A percentile compares a stretch with the other conserved stretches of the same genome.
phyloP scores from a whole-genome alignment of 2,329 filamentous ascomycete genomes.

The Malbranchea cinnamomea region DNA sequence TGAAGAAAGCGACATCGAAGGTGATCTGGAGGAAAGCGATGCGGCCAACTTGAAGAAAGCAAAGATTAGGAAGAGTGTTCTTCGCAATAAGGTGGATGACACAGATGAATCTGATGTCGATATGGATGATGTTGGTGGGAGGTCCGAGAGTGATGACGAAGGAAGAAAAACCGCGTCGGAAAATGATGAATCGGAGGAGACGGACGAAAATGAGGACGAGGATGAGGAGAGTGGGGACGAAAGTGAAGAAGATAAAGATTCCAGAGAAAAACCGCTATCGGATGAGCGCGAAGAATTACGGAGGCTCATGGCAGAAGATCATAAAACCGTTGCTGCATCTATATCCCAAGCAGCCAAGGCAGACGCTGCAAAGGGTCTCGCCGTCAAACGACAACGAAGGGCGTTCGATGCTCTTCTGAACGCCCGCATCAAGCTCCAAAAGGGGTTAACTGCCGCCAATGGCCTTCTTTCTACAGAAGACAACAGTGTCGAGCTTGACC shows the following conservation, averaged over 20 bases:
- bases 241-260: constrained; percentile 14
- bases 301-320: constrained; percentile 52
- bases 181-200: constrained; percentile 16
- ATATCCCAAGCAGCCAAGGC: constrained; percentile 53
- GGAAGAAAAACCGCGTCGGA: constrained; percentile 13
- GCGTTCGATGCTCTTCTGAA: constrained; percentile 82
- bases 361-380: constrained; percentile 71
- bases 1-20: constrained; percentile 15
- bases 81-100: constrained; percentile 18
- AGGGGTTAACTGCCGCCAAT: constrained; percentile 71
- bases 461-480: constrained; percentile 42
- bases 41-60: constrained; percentile 17
- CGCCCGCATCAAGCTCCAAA: constrained; percentile 82
- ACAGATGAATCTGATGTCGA: constrained; percentile 3
- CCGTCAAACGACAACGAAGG: constrained; percentile 72
- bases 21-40: constrained; percentile 8
- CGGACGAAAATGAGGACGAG: constrained; percentile 14
- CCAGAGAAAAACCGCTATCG: constrained; percentile 13
- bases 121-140: constrained; percentile 4
- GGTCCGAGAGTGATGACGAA: constrained; percentile 21
- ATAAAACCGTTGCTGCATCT: constrained; percentile 50
- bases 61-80: too few species aligned
- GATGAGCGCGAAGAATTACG: constrained; percentile 44
- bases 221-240: constrained; percentile 12
- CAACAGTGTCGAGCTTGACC: constrained; percentile 23